Evolutionary conservation across 2,329 filamentous ascomycete genomes (phyloP).

Genomic region (Talaromyces sp.): DNA sequence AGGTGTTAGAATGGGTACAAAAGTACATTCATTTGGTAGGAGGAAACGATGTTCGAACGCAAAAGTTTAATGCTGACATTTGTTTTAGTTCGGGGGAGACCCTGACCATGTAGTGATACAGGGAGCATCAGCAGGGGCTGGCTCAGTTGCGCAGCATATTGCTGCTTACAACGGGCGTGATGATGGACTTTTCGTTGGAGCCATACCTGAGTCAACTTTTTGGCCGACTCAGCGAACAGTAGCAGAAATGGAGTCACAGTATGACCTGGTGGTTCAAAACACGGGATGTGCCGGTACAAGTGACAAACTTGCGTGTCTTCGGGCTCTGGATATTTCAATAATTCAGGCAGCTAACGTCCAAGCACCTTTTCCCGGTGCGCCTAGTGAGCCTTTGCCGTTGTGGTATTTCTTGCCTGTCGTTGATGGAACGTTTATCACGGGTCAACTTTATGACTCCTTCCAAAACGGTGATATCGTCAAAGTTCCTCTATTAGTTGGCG

Average conservation of each 20-base stretch:
- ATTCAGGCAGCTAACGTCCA: constrained; percentile 45
- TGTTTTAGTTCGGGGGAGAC: constrained; percentile 23
- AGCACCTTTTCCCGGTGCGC: constrained; percentile 41
- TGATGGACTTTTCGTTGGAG: constrained; percentile 46
- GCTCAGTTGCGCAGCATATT: constrained; percentile 52
- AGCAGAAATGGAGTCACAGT: constrained; percentile 46
- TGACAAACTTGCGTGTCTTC: constrained; percentile 47
- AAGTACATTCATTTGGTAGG: constrained; percentile 16
- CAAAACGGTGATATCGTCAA: constrained; percentile 45
- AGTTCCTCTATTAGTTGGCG: constrained; percentile 52
- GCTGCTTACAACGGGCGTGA: constrained; percentile 46
- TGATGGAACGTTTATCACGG: constrained; percentile 47
- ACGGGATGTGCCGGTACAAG: constrained; percentile 38
- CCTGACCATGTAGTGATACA: constrained; percentile 20
- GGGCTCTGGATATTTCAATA: constrained; percentile 36
- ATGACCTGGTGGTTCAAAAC: constrained; percentile 37
- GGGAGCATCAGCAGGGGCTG: constrained; percentile 44
- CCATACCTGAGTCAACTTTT: constrained; percentile 51
- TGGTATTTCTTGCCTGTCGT: constrained; percentile 51
- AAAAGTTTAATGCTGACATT: neutral
- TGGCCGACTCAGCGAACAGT: constrained; percentile 46
- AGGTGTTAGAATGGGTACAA: constrained; percentile 19
- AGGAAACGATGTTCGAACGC: neutral
- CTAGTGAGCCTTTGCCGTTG: constrained; percentile 39
- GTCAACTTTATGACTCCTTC: constrained; percentile 47